phyloP scores from a whole-genome alignment of 2,329 filamentous ascomycete species.

The Cryphonectria japonica region DNA sequence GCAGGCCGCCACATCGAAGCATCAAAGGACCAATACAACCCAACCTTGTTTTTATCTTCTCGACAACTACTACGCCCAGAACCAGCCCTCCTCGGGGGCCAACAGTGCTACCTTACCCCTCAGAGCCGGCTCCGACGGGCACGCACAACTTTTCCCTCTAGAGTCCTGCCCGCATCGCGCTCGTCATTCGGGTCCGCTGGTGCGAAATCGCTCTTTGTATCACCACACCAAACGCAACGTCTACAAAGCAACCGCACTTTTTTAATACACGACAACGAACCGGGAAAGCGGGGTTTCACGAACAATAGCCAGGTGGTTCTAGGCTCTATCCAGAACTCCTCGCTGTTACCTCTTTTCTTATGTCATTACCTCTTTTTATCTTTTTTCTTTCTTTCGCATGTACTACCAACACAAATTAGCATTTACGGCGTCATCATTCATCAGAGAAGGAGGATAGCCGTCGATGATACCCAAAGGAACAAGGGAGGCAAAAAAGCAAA shows the following conservation, averaged over 20 bases:
- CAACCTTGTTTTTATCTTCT: not conserved
- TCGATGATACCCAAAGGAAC: constrained; percentile 30
- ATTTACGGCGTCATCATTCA: constrained; percentile 28
- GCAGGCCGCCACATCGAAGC: constrained; percentile 7
- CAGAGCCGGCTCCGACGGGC: constrained; percentile 29
- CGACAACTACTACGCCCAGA: constrained; percentile 3
- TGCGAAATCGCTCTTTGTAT: constrained; percentile 20
- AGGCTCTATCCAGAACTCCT: not conserved
- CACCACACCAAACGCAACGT: constrained; percentile 23
- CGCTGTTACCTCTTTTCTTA: not conserved
- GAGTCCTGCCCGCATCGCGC: constrained; percentile 28
- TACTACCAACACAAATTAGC: constrained; percentile 21
- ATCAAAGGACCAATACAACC: not conserved
- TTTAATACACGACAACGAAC: constrained; percentile 21
- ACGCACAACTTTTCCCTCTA: constrained; percentile 20
- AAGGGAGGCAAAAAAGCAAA: constrained; percentile 18
- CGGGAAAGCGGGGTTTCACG: constrained; percentile 15
- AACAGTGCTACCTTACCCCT: constrained; percentile 12
- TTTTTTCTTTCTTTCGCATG: constrained; percentile 17
- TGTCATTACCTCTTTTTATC: constrained; percentile 3
- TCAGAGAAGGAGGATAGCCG: constrained; percentile 28
- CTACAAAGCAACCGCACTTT: constrained; percentile 25
- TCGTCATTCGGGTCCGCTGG: constrained; percentile 4
- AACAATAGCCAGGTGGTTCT: constrained; percentile 15
- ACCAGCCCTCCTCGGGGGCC: constrained; percentile 4